These are phyloP conservation scores for Canna indica DNA, from an alignment of 176 grass and related monocot genomes.

Conservation along the genomic window DNA sequence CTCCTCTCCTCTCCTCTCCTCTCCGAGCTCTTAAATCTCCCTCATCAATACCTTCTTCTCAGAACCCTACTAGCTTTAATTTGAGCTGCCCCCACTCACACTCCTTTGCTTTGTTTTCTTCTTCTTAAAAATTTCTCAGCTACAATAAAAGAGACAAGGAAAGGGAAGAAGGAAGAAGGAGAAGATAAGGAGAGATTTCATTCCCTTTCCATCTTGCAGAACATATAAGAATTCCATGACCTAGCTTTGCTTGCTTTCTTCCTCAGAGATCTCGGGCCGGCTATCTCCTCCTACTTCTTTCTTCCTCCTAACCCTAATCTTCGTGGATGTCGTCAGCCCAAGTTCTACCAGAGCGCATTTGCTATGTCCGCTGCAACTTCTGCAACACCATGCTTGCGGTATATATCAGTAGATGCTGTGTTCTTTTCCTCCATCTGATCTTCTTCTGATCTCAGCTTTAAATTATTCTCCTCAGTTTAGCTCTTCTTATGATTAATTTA, in stretches of 20 bases:
- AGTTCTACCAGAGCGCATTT: constrained; percentile 38
- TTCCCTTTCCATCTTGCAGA: neutral
- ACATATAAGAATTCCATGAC: no score
- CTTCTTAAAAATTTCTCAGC: neutral
- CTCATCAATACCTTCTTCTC: neutral
- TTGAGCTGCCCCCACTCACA: neutral
- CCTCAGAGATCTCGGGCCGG: neutral
- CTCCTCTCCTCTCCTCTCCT: no score
- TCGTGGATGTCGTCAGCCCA: constrained; percentile 37
- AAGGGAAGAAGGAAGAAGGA: no score
- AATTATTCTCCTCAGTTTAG: no score
- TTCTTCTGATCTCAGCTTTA: no score
- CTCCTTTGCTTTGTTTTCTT: neutral
- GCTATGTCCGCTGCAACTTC: constrained; percentile 93
- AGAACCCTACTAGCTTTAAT: neutral
- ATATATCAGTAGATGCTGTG: no score
- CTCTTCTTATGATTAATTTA: no score
- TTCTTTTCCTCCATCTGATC: no score
- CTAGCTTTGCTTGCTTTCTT: no score
- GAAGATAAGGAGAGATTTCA: neutral
- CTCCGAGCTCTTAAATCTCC: neutral
- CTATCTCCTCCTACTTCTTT: neutral
- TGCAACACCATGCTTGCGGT: constrained; percentile 93
- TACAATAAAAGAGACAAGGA: neutral
- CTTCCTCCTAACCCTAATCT: no score